Percentiles rank a stretch among this genome's conserved stretches.
Evolutionary conservation across 1,284 basidiomycete species (phyloP).

Genomic region (Tilletia indica): DNA sequence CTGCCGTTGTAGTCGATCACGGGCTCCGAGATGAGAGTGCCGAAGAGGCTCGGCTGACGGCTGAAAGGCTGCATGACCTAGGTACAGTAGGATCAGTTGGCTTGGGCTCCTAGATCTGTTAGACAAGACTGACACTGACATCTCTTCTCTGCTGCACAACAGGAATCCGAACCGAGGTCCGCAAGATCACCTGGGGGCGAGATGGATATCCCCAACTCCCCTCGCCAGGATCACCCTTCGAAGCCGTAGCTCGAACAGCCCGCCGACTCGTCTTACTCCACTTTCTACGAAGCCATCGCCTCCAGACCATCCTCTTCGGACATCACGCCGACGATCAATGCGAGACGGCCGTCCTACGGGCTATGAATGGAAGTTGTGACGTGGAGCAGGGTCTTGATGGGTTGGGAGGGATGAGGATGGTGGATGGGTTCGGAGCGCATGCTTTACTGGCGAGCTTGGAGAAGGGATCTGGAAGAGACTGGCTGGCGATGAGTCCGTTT

Average conservation of each 20-base stretch:
- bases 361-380: background rate
- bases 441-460: background rate
- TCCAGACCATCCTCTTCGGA: background rate
- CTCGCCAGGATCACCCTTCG: background rate
- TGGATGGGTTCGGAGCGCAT: background rate
- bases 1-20: background rate
- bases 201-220: background rate
- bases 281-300: background rate
- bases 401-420: background rate
- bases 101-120: too few species aligned
- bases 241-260: background rate
- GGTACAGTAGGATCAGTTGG: background rate
- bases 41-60: background rate
- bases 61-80: background rate
- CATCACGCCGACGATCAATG: conserved; percentile 3
- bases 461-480: background rate
- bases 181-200: background rate
- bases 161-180: background rate
- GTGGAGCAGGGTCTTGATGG: background rate
- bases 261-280: background rate
- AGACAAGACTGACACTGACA: too few species aligned
- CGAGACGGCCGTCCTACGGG: background rate
- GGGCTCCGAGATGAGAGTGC: background rate
- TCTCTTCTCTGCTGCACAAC: too few species aligned
- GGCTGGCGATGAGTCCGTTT: background rate